Evolutionary conservation across 2,329 filamentous ascomycete genomes (phyloP), one percentile per base, ranked within the genome.

Genomic region (Clarireedia monteithiana): DNA sequence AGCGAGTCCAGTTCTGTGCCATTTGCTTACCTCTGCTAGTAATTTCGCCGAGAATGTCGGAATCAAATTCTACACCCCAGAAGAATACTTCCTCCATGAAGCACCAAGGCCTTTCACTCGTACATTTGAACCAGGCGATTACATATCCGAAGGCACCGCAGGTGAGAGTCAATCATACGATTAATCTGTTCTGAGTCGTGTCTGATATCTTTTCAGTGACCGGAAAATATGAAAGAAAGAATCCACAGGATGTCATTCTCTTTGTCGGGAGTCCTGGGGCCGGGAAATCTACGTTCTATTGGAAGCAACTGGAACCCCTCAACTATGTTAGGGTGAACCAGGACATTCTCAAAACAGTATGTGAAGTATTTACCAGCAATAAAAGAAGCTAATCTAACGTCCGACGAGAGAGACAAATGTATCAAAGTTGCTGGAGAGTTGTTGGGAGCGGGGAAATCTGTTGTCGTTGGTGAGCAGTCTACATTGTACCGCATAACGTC

Each of bases 231-330:
- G 75, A 79, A 48, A 89, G 85, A 72, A 79, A 76, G 51, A 82
- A 86, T 64, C 70, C 80, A 5, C 71, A 83, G 61, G 91, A 96
- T 55, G 75, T 97, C 14, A 81, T 97, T 24, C 71, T 97, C 6
- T 89, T 95, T 69, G 92, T 89, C 66, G 94, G 94, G 1, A 89
- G 88, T 48, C 94, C 94, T 0, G 91, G 89, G 1, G 84, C 90
- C 7, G 94, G 94, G 17, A 97, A 99, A 72, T 95, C 89, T 40
- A 92, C 90, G 0, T 96, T 94, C 66, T 96, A 86, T 72, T 89
- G 86, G 83, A 84, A 80, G 59, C 75, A 88, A 61, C 74, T 97
- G 38, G 78, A 91, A 68, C 87, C 88, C 24, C 72, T 94, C 27
- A 88, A 85, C 3, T 97, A 95, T 68, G 81, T 83, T 67, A 82